Conservation (phyloP, 1,284 basidiomycete species). For the Ceratobasidium sp. region DNA sequence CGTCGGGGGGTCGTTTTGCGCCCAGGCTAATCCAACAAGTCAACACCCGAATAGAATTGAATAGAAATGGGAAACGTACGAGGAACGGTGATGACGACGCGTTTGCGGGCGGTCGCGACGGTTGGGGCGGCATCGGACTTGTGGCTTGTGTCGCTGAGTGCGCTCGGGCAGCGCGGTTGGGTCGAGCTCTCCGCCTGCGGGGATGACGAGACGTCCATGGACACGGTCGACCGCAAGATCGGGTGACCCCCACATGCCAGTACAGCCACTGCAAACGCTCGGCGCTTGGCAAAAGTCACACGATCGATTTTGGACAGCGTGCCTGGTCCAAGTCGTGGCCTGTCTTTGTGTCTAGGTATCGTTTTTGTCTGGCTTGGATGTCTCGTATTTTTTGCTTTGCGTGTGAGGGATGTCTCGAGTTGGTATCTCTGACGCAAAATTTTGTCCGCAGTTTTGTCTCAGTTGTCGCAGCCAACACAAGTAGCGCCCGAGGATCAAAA, state of each 20-base stretch:
- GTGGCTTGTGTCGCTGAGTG: constrained; percentile 54
- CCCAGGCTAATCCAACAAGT: constrained; percentile 71
- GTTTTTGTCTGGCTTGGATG: neutral
- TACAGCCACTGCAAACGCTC: neutral
- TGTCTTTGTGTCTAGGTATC: neutral
- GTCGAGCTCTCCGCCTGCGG: constrained; percentile 12
- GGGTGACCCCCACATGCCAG: neutral
- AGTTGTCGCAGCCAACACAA: neutral
- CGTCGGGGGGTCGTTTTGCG: constrained; percentile 81
- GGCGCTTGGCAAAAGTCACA: constrained; percentile 13
- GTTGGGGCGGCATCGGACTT: constrained; percentile 52
- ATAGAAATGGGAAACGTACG: constrained; percentile 63
- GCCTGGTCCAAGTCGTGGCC: neutral
- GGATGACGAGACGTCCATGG: constrained; percentile 36
- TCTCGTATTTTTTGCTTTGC: neutral
- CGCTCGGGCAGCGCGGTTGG: constrained; percentile 49
- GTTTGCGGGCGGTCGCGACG: constrained; percentile 60
- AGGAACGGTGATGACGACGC: constrained; percentile 73
- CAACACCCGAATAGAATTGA: constrained; percentile 36
- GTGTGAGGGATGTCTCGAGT: neutral
- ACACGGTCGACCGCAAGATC: neutral
- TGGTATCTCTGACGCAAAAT: neutral
- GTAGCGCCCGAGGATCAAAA: too few species aligned
- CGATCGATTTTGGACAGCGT: constrained; percentile 4
- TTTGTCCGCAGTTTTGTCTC: neutral